A percentile compares a stretch with the other conserved stretches of the same genome.
Evolutionary conservation across 1,284 basidiomycete genomes (phyloP).

Genomic region (Papiliotrema fonsecae): DNA sequence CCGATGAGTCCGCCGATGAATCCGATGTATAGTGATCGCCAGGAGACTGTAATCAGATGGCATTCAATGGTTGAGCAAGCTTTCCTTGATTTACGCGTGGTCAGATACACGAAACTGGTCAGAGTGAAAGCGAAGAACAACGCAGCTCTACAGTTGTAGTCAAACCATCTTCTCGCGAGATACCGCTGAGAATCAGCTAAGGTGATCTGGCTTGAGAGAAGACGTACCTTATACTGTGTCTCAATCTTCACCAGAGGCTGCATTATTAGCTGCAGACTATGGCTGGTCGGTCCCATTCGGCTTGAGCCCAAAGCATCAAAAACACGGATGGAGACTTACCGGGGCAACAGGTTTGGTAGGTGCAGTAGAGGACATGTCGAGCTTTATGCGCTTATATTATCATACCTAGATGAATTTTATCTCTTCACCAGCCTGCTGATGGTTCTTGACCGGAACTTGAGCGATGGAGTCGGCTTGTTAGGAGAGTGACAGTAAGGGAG

Average conservation of each 20-base stretch:
- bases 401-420: too few species aligned
- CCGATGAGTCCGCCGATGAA: neutral
- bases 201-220: too few species aligned
- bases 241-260: constrained; percentile 25
- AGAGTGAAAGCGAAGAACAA: constrained; percentile 5
- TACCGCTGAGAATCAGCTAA: constrained; percentile 19
- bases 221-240: constrained; percentile 31
- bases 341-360: neutral
- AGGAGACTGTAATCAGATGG: neutral
- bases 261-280: neutral
- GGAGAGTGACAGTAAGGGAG: too few species aligned
- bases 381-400: too few species aligned
- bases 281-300: too few species aligned
- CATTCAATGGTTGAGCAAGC: neutral
- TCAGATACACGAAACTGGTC: too few species aligned
- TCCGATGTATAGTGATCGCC: neutral
- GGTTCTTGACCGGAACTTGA: too few species aligned
- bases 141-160: constrained; percentile 13
- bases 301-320: neutral
- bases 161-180: constrained; percentile 27
- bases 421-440: too few species aligned
- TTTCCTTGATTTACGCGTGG: too few species aligned
- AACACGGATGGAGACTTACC: neutral
- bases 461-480: too few species aligned
- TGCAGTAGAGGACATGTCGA: neutral